Evolutionary conservation across 352 stramenopile genomes (phyloP).

Genomic region (Elongisporangium undulatum): DNA sequence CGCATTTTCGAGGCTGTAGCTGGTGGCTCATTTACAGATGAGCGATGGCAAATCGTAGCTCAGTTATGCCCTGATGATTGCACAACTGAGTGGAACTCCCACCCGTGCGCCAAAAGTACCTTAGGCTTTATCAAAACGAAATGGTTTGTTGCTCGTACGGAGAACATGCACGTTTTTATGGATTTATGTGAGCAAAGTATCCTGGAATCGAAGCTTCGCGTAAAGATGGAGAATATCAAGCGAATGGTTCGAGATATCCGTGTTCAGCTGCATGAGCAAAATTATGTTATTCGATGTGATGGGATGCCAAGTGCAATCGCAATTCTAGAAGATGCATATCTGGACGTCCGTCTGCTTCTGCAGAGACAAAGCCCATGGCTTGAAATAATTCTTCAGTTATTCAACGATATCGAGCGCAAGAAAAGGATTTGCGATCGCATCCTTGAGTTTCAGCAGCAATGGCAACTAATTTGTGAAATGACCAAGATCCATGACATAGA

Average conservation of each 20-base stretch:
- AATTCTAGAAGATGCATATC: slow-evolving; percentile 25
- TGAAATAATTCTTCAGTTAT: slow-evolving; percentile 19
- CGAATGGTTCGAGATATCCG: slow-evolving; percentile 20
- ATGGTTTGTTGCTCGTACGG: slow-evolving; percentile 1
- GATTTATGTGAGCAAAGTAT: slow-evolving; percentile 45
- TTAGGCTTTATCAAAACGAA: slow-evolving; percentile 20
- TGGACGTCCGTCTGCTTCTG: slow-evolving; percentile 31
- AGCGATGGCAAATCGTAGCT: slow-evolving; percentile 25
- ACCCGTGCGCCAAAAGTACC: slow-evolving; percentile 9
- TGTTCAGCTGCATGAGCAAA: slow-evolving; percentile 26
- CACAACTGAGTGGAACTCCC: not conserved
- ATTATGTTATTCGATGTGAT: slow-evolving; percentile 35
- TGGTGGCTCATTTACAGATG: slow-evolving; percentile 28
- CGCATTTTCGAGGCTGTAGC: slow-evolving; percentile 47
- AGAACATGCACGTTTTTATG: slow-evolving; percentile 14
- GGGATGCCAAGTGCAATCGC: slow-evolving; percentile 20
- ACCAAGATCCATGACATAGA: slow-evolving; percentile 54
- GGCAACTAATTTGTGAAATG: slow-evolving; percentile 37
- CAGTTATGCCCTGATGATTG: slow-evolving; percentile 6
- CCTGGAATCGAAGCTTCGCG: slow-evolving; percentile 40
- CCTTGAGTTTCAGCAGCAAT: slow-evolving; percentile 35
- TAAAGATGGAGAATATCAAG: slow-evolving; percentile 28
- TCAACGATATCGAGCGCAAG: slow-evolving; percentile 26
- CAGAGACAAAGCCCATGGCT: slow-evolving; percentile 42
- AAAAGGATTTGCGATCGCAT: slow-evolving; percentile 30